Conservation (phyloP, 2,329 filamentous ascomycete species). For the Mycosphaerella sp. region DNA sequence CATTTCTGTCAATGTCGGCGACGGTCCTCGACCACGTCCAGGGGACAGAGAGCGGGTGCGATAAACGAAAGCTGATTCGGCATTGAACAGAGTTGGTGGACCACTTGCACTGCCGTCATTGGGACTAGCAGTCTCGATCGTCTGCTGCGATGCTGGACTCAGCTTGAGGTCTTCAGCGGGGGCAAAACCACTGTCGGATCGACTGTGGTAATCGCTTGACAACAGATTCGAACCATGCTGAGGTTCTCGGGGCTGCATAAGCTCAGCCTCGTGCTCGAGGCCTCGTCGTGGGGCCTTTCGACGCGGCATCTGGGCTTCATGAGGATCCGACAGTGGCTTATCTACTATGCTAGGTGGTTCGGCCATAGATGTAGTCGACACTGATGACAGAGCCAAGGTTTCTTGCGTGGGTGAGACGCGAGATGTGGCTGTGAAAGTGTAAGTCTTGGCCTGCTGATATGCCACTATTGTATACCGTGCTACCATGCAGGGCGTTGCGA, state of each 20-base stretch:
- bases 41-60: slow-evolving; percentile 20
- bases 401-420: slow-evolving; percentile 3
- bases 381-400: neutral
- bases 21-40: slow-evolving; percentile 13
- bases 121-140: neutral
- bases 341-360: slow-evolving; percentile 4
- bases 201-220: neutral
- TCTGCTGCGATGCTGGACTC: slow-evolving; percentile 7
- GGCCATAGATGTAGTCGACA: slow-evolving; percentile 1
- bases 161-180: slow-evolving; percentile 1
- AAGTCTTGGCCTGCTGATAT: slow-evolving; percentile 6
- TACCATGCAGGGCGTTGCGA: neutral
- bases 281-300: slow-evolving; percentile 4
- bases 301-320: neutral
- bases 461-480: neutral
- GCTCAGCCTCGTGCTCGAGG: neutral
- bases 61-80: slow-evolving; percentile 14
- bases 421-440: slow-evolving; percentile 9
- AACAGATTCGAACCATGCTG: neutral
- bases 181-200: slow-evolving; percentile 5
- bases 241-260: neutral
- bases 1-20: slow-evolving; percentile 32
- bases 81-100: slow-evolving; percentile 14
- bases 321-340: neutral
- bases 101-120: neutral